These are phyloP conservation scores for Pseudopyricularia cyperi DNA, from an alignment of 2,329 filamentous ascomycete genomes.

Conservation along the genomic window DNA sequence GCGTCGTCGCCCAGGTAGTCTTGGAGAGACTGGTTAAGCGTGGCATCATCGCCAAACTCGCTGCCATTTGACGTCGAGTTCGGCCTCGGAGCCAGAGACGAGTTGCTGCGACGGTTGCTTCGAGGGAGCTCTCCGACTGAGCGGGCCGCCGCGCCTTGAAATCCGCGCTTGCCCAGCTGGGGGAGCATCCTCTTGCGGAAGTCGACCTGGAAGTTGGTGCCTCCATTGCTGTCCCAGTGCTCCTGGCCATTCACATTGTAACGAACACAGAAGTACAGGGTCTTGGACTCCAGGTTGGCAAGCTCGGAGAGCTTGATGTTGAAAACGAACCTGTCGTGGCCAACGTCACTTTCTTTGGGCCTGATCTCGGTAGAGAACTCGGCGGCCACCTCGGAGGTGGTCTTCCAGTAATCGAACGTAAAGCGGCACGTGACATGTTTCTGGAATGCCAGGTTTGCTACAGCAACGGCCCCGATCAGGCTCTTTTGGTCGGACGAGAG, in stretches of 20 bases:
- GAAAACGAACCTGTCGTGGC: constrained; percentile 84
- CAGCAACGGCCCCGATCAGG: constrained; percentile 69
- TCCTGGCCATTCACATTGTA: constrained; percentile 77
- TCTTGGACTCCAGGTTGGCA: constrained; percentile 84
- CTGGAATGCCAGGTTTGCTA: constrained; percentile 79
- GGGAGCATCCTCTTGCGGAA: constrained; percentile 69
- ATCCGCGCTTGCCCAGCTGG: constrained; percentile 42
- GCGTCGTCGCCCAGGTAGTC: constrained; percentile 56
- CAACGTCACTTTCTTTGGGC: constrained; percentile 34
- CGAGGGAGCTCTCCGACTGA: constrained; percentile 44
- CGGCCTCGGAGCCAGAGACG: constrained; percentile 29
- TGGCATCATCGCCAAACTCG: constrained; percentile 55
- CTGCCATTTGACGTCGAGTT: constrained; percentile 31
- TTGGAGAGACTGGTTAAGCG: constrained; percentile 46
- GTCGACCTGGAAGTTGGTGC: constrained; percentile 84
- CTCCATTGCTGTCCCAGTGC: constrained; percentile 88
- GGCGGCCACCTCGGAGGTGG: constrained; percentile 84
- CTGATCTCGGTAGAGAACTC: constrained; percentile 74
- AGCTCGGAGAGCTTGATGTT: constrained; percentile 86
- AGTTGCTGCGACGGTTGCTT: constrained; percentile 43
- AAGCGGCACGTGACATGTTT: constrained; percentile 88
- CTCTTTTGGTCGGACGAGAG: constrained; percentile 79
- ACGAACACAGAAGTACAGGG: constrained; percentile 79
- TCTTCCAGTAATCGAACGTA: constrained; percentile 97
- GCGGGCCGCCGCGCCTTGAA: constrained; percentile 35